Evolutionary conservation across 2,329 filamentous ascomycete species (phyloP).

Genomic region (Didymosphaeria variabile): DNA sequence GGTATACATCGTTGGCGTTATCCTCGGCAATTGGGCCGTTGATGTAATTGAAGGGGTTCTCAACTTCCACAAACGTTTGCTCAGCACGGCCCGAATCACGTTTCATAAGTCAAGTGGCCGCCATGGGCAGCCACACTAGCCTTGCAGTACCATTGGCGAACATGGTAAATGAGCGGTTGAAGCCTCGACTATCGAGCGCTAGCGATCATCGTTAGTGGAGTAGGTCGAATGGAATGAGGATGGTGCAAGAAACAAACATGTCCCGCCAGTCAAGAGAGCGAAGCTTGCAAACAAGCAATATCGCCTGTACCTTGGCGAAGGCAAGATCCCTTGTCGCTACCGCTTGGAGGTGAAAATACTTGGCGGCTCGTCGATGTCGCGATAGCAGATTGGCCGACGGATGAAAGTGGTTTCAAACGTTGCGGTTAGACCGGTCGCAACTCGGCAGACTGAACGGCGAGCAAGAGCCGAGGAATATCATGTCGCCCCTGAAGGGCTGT

Average conservation of each 20-base stretch:
- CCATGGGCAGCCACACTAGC: not conserved
- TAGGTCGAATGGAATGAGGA: slow-evolving; percentile 15
- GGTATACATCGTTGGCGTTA: slow-evolving; percentile 7
- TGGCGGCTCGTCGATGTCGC: slow-evolving; percentile 13
- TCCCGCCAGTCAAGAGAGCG: slow-evolving; percentile 32
- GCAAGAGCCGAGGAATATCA: slow-evolving; percentile 1
- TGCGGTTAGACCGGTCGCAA: not conserved
- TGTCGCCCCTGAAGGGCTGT: not conserved
- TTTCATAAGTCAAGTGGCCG: slow-evolving; percentile 8
- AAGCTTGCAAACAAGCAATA: slow-evolving; percentile 32
- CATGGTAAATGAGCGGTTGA: slow-evolving; percentile 18
- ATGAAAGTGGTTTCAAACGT: slow-evolving; percentile 2
- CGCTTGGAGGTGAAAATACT: slow-evolving; percentile 23
- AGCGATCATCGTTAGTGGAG: slow-evolving; percentile 9
- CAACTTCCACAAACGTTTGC: slow-evolving; percentile 7
- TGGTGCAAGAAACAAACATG: slow-evolving; percentile 26
- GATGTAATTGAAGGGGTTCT: slow-evolving; percentile 16
- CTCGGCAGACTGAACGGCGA: slow-evolving; percentile 5
- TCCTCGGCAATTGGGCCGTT: slow-evolving; percentile 19
- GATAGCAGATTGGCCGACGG: slow-evolving; percentile 10
- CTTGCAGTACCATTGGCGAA: slow-evolving; percentile 23
- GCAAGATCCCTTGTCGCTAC: slow-evolving; percentile 36
- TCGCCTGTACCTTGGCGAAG: slow-evolving; percentile 35
- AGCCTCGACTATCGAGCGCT: slow-evolving; percentile 3
- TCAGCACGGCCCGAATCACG: slow-evolving; percentile 14